A percentile compares a stretch with the other conserved stretches of the same genome.
These are phyloP conservation scores for Arabidopsis suecica DNA, from an alignment of 345 rosid species.

Conservation along the genomic window DNA sequence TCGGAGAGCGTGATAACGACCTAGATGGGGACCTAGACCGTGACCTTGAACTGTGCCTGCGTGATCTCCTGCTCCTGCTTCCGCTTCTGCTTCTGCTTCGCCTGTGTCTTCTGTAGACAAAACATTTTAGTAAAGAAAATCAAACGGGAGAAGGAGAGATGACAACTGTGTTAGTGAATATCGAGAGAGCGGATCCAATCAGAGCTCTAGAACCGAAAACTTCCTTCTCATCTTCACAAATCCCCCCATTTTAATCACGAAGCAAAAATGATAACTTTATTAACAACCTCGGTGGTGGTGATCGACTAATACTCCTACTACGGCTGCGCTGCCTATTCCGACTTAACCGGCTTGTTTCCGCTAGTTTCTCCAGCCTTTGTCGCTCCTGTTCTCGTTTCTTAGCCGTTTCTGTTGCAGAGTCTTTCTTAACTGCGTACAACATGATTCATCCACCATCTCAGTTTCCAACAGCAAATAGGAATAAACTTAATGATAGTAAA, in stretches of 20 bases:
- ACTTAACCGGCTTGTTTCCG: conserved; percentile 85
- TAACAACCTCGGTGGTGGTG: conserved; percentile 88
- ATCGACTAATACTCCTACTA: conserved; percentile 83
- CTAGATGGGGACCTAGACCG: conserved; percentile 51
- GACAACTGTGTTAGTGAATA: neutral
- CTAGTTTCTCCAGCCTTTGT: conserved; percentile 85
- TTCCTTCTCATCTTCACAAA: conserved; percentile 41
- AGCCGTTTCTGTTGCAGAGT: conserved; percentile 88
- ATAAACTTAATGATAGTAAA: neutral
- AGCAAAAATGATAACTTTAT: conserved; percentile 41
- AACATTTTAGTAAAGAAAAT: conserved; percentile 13
- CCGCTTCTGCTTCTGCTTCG: conserved; percentile 63
- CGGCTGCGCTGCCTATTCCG: conserved; percentile 73
- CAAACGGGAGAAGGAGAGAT: conserved; percentile 19
- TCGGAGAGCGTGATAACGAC: conserved; percentile 48
- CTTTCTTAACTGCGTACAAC: conserved; percentile 79
- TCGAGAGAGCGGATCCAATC: conserved; percentile 21
- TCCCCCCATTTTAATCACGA: conserved; percentile 32
- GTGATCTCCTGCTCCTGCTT: conserved; percentile 59
- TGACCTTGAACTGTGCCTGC: conserved; percentile 58
- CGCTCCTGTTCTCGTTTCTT: conserved; percentile 94
- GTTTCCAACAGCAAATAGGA: conserved; percentile 3
- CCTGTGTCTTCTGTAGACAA: conserved; percentile 53
- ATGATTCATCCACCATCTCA: conserved; percentile 25
- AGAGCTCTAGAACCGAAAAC: conserved; percentile 24